Evolutionary conservation across 352 stramenopile genomes (phyloP).

Genomic region (Phytophthora tubulina): DNA sequence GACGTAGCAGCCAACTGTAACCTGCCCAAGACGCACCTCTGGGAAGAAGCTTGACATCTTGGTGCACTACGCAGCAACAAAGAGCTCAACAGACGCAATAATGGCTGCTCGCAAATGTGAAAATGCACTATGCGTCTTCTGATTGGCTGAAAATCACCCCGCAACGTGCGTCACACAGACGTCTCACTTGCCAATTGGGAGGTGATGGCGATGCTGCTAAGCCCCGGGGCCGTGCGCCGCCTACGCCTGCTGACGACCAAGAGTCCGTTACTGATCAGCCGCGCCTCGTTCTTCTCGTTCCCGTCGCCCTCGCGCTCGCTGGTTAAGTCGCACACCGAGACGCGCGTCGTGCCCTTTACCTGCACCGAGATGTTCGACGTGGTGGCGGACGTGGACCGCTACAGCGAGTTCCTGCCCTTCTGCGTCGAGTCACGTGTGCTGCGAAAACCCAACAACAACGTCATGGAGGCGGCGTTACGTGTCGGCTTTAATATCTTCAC

Average conservation of each 20-base stretch:
- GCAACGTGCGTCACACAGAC: slow-evolving; percentile 14
- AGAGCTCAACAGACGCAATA: background rate
- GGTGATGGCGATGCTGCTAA: slow-evolving; percentile 39
- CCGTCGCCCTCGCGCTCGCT: slow-evolving; percentile 58
- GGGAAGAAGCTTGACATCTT: slow-evolving; percentile 37
- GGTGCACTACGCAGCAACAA: background rate
- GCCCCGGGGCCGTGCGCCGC: slow-evolving; percentile 4
- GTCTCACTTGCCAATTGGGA: slow-evolving; percentile 17
- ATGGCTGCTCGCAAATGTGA: background rate
- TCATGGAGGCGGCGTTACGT: slow-evolving; percentile 80
- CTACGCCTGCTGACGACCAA: slow-evolving; percentile 12
- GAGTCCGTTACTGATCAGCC: slow-evolving; percentile 13
- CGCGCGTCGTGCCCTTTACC: slow-evolving; percentile 79
- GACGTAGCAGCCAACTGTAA: background rate
- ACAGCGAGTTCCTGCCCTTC: slow-evolving; percentile 85
- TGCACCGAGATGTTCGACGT: slow-evolving; percentile 85
- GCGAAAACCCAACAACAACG: slow-evolving; percentile 73
- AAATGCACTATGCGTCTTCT: background rate
- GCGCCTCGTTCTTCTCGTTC: slow-evolving; percentile 69
- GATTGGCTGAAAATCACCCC: slow-evolving; percentile 25
- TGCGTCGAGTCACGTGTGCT: slow-evolving; percentile 83
- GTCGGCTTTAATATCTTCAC: slow-evolving; percentile 88
- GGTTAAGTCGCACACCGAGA: slow-evolving; percentile 79
- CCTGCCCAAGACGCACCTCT: slow-evolving; percentile 25
- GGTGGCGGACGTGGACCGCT: slow-evolving; percentile 75